These are phyloP conservation scores for Pelomyxa schiedti DNA, from an alignment of 78 protist genomes.

Conservation along the genomic window DNA sequence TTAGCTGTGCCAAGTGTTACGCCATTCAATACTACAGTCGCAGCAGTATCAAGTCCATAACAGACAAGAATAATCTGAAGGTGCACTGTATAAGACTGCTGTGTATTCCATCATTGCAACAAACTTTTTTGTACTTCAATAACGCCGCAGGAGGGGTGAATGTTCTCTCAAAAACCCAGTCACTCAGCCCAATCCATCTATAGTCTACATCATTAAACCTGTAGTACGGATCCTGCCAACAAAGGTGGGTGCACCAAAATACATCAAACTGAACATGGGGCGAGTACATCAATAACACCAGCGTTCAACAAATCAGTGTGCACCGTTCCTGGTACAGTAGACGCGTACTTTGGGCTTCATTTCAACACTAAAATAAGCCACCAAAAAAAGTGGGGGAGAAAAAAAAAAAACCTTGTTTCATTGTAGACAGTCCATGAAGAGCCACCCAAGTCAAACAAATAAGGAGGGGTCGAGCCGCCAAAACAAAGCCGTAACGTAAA, in stretches of 20 bases:
- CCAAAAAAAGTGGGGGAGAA: too few relatives aligned
- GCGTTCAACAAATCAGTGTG: not conserved
- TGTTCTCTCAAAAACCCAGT: not conserved
- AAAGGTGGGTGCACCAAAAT: too few relatives aligned
- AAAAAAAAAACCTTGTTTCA: too few relatives aligned
- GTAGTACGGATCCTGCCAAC: not conserved
- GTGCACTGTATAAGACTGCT: too few relatives aligned
- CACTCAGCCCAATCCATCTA: not conserved
- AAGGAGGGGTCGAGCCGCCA: too few relatives aligned
- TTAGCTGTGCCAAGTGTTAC: not conserved
- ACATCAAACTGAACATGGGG: too few relatives aligned
- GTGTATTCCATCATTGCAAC: not conserved
- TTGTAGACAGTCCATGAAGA: too few relatives aligned
- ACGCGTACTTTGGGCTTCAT: too few relatives aligned
- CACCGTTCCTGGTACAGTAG: not conserved
- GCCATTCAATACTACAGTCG: not conserved
- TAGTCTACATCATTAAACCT: too few relatives aligned
- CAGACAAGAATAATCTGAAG: not conserved
- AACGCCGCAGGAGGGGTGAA: not conserved
- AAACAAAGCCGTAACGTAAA: too few relatives aligned
- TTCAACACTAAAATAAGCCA: too few relatives aligned
- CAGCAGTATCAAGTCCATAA: not conserved
- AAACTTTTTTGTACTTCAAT: not conserved
- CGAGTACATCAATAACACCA: conserved; percentile 8
- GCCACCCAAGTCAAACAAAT: too few relatives aligned